phyloP scores from a whole-genome alignment of 1,284 basidiomycete genomes.

The Cutaneotrichosporon cavernicola region DNA sequence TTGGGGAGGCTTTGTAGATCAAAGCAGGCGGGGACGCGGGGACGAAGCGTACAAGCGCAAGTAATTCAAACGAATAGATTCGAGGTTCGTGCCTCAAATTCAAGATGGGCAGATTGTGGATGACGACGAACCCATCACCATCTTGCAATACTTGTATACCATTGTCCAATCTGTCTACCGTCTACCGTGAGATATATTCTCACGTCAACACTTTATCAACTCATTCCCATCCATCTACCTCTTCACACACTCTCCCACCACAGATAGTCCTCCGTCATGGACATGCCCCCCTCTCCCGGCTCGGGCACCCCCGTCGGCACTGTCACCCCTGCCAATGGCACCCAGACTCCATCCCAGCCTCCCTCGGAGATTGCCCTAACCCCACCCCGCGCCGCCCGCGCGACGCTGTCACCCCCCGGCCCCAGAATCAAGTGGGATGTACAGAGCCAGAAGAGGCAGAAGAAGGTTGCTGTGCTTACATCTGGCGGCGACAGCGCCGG shows the following conservation, averaged over 20 bases:
- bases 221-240: background rate
- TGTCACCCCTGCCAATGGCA: background rate
- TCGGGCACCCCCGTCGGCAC: conserved; percentile 1
- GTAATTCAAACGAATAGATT: no score
- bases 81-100: background rate
- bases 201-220: background rate
- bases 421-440: conserved; percentile 1
- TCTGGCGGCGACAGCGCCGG: conserved; percentile 96
- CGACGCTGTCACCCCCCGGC: background rate
- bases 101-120: background rate
- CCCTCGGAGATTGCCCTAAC: background rate
- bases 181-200: background rate
- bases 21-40: no score
- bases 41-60: no score
- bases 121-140: background rate
- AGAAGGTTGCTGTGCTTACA: conserved; percentile 82
- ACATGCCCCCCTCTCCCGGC: background rate
- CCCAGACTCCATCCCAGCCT: background rate
- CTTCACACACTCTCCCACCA: background rate
- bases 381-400: background rate
- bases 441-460: conserved; percentile 12
- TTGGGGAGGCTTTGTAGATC: no score
- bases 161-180: background rate
- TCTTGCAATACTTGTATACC: background rate
- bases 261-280: background rate